phyloP scores from a whole-genome alignment of 179 eudicot species.

The Spergularia azorica region DNA sequence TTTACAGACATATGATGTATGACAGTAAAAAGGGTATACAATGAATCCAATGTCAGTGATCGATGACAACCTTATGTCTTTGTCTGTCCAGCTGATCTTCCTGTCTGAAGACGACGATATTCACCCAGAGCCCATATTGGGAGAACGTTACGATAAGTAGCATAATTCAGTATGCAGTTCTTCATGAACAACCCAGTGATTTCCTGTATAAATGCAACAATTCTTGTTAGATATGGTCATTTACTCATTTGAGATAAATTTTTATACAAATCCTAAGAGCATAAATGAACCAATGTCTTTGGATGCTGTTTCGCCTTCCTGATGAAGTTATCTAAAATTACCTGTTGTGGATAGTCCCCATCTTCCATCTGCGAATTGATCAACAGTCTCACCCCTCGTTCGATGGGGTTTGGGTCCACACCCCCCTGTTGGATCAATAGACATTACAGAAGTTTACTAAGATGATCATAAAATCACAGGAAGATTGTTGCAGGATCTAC shows the following conservation, averaged over 20 bases:
- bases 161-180: constrained; percentile 43
- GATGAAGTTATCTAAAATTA: neutral
- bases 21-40: no score
- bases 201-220: constrained; percentile 28
- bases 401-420: constrained; percentile 51
- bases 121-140: constrained; percentile 60
- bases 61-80: neutral
- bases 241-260: no score
- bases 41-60: no score
- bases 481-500: neutral
- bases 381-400: constrained; percentile 54
- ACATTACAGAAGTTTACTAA: no score
- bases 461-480: no score
- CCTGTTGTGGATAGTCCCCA: constrained; percentile 84
- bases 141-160: constrained; percentile 40
- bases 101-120: constrained; percentile 30
- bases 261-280: no score
- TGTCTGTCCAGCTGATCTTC: neutral
- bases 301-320: no score
- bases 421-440: constrained; percentile 33
- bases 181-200: constrained; percentile 50
- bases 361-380: constrained; percentile 62
- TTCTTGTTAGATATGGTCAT: no score
- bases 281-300: no score
- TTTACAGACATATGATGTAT: no score